phyloP scores from a whole-genome alignment of 768 basidiomycete species.

The Russula dissimulans region DNA sequence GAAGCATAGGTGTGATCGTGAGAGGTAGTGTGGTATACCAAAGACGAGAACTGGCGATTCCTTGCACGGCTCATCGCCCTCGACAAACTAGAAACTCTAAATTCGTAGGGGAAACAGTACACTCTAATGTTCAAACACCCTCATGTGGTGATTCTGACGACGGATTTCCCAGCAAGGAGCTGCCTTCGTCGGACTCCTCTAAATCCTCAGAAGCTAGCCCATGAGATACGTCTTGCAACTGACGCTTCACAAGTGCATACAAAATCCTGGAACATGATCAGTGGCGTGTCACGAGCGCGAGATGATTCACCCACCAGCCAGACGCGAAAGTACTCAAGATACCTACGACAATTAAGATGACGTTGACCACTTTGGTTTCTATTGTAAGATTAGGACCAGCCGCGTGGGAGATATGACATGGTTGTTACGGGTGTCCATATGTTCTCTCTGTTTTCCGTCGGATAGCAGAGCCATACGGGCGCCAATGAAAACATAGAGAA shows the following conservation, averaged over 20 bases:
- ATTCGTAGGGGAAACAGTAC: not conserved
- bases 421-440: slow-evolving; percentile 66
- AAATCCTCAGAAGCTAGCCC: slow-evolving; percentile 50
- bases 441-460: slow-evolving; percentile 61
- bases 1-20: not conserved
- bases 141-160: slow-evolving; percentile 22
- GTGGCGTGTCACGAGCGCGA: not conserved
- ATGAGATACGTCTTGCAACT: slow-evolving; percentile 40
- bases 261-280: slow-evolving; percentile 42
- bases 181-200: slow-evolving; percentile 52
- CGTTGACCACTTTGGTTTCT: slow-evolving; percentile 63
- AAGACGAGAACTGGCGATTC: not conserved
- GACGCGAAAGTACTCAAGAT: slow-evolving; percentile 47
- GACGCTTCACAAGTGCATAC: slow-evolving; percentile 51
- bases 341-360: slow-evolving; percentile 49
- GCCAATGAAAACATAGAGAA: slow-evolving; percentile 71
- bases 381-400: slow-evolving; percentile 4
- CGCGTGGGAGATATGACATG: not conserved
- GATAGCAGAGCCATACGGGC: slow-evolving; percentile 64
- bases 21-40: not conserved
- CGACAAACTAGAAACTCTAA: not conserved
- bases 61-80: not conserved
- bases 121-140: not conserved
- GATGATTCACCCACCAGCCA: slow-evolving; percentile 46
- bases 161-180: slow-evolving; percentile 39